A percentile compares a stretch with the other conserved stretches of the same genome.
phyloP scores from a whole-genome alignment of 768 basidiomycete genomes.

The Mrakia hoshinonis region DNA sequence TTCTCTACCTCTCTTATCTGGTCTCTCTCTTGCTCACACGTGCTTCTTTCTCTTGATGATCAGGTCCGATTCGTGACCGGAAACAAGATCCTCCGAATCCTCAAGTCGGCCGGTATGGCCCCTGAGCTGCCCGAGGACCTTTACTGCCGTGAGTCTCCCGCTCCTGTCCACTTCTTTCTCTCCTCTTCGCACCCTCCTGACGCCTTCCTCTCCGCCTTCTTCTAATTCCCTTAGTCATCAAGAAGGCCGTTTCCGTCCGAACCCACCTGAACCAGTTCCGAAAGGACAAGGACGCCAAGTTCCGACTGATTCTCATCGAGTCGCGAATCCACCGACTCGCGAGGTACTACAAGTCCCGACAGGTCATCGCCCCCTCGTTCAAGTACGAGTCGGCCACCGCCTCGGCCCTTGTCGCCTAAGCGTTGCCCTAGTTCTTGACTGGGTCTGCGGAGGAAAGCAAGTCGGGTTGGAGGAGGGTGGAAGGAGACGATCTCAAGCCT shows the following conservation, averaged over 20 bases:
- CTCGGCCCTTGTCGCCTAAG: slow-evolving; percentile 42
- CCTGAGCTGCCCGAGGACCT: slow-evolving; percentile 98
- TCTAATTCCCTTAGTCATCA: slow-evolving; percentile 52
- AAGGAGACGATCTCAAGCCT: too few relatives aligned
- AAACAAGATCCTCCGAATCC: slow-evolving; percentile 97
- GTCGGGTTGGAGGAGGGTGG: too few relatives aligned
- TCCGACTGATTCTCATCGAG: slow-evolving; percentile 97
- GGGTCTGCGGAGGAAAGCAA: too few relatives aligned
- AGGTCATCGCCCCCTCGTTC: slow-evolving; percentile 95
- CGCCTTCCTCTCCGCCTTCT: background rate
- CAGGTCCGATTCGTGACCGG: slow-evolving; percentile 89
- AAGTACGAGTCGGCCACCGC: slow-evolving; percentile 96
- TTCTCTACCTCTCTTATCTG: background rate
- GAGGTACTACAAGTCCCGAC: slow-evolving; percentile 83
- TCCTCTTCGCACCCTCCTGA: background rate
- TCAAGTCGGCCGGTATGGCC: slow-evolving; percentile 93
- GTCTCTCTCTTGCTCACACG: background rate
- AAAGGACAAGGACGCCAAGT: slow-evolving; percentile 89
- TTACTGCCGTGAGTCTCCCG: slow-evolving; percentile 57
- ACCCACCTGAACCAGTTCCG: slow-evolving; percentile 97
- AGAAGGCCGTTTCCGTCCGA: slow-evolving; percentile 98
- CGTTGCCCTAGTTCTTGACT: slow-evolving; percentile 5
- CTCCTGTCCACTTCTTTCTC: background rate
- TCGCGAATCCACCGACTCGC: slow-evolving; percentile 96
- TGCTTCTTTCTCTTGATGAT: background rate